Conservation (phyloP, 805 yeast genomes). For the Metschnikowia cubensis region DNA sequence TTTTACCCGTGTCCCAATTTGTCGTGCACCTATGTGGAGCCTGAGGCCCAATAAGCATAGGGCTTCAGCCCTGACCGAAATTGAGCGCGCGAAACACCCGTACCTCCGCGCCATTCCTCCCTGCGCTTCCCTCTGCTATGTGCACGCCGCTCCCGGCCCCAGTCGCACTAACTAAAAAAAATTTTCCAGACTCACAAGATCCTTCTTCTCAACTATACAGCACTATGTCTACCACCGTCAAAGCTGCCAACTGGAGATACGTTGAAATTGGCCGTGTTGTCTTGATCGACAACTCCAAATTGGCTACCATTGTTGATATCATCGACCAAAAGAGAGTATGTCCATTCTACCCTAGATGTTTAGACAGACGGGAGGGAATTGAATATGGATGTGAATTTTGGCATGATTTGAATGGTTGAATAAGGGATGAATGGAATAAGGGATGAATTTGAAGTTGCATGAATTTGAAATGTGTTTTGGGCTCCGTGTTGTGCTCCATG, state of each 20-base stretch:
- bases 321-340: conserved; percentile 98
- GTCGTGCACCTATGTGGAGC: no score
- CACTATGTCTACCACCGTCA: conserved; percentile 56
- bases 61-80: conserved; percentile 17
- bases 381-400: no score
- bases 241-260: conserved; percentile 98
- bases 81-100: conserved; percentile 4
- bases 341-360: conserved; percentile 15
- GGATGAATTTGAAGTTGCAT: no score
- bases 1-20: no score
- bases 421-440: no score
- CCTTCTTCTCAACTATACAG: conserved; percentile 14
- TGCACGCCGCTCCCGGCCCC: conserved; percentile 12
- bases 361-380: no score
- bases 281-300: conserved; percentile 77
- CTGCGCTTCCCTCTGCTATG: not conserved
- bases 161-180: conserved; percentile 16
- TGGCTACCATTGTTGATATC: conserved; percentile 97
- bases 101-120: conserved; percentile 1
- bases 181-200: conserved; percentile 12
- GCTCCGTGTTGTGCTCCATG: no score
- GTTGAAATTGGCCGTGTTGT: conserved; percentile 99
- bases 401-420: no score
- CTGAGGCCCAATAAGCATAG: conserved; percentile 2
- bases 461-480: no score